Evolutionary conservation across 441 rosid genomes (phyloP).

Genomic region (Bruguiera hainesii): DNA sequence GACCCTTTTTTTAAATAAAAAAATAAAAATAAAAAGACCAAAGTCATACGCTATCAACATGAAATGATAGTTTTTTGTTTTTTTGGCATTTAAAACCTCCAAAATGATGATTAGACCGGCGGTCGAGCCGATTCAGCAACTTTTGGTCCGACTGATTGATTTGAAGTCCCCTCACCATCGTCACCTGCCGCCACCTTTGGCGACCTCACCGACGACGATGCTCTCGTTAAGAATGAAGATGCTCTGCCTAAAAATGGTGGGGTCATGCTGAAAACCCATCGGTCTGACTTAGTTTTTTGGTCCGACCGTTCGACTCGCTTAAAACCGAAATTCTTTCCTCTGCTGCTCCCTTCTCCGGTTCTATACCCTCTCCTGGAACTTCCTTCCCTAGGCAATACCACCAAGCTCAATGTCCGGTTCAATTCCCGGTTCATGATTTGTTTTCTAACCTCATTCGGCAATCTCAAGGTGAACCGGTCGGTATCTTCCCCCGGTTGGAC

Average conservation of each 20-base stretch:
- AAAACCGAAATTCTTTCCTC: slow-evolving; percentile 26
- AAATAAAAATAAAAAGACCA: neutral
- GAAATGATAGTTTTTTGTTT: neutral
- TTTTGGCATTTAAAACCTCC: neutral
- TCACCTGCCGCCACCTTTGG: slow-evolving; percentile 29
- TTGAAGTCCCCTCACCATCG: slow-evolving; percentile 31
- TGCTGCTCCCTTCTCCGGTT: slow-evolving; percentile 35
- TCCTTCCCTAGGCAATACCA: slow-evolving; percentile 50
- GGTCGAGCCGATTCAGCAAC: slow-evolving; percentile 31
- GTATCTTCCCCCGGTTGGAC: slow-evolving; percentile 80
- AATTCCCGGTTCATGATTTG: slow-evolving; percentile 50
- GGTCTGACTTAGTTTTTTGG: slow-evolving; percentile 44
- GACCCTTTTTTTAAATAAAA: neutral
- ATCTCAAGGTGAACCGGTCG: slow-evolving; percentile 76
- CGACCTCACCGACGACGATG: slow-evolving; percentile 25
- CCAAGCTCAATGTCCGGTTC: slow-evolving; percentile 56
- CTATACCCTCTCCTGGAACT: slow-evolving; percentile 62
- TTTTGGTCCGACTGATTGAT: slow-evolving; percentile 19
- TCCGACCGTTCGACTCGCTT: slow-evolving; percentile 39
- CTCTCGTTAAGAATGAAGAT: slow-evolving; percentile 28
- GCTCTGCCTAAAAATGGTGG: slow-evolving; percentile 54
- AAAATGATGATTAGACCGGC: slow-evolving; percentile 22
- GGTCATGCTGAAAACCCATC: slow-evolving; percentile 47
- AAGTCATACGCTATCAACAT: neutral
- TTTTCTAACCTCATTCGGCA: slow-evolving; percentile 74